Conservation (phyloP, 805 yeast species). For the Zygotorulaspora sp. region DNA sequence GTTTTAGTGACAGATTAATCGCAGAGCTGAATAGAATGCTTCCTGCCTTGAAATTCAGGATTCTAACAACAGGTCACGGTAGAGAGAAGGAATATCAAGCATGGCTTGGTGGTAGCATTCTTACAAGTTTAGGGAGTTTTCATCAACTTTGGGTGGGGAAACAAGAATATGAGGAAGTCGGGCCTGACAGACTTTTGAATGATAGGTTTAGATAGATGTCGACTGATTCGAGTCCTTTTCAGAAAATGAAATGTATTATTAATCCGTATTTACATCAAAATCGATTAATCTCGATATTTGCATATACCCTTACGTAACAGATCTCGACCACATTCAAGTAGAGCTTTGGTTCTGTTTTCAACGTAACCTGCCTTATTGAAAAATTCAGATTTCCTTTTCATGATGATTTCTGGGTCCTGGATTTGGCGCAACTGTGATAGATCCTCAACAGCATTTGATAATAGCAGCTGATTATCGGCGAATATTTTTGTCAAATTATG, state of each 20-base stretch:
- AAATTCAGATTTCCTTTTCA: conserved; percentile 37
- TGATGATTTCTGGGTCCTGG: conserved; percentile 36
- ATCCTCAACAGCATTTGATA: conserved; percentile 64
- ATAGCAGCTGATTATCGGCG: conserved; percentile 63
- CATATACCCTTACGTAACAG: conserved; percentile 33
- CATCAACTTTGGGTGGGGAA: conserved; percentile 93
- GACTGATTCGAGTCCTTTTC: background rate
- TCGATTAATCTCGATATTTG: conserved; percentile 15
- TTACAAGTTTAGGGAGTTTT: conserved; percentile 86
- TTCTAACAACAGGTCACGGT: conserved; percentile 74
- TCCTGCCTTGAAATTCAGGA: conserved; percentile 81
- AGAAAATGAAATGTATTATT: conserved; percentile 3
- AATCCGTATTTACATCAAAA: conserved; percentile 4
- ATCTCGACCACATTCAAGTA: conserved; percentile 38
- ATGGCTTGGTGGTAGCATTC: conserved; percentile 90
- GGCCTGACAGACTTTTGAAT: conserved; percentile 70
- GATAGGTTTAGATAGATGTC: conserved; percentile 70
- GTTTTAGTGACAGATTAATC: conserved; percentile 70
- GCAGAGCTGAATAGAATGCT: conserved; percentile 62
- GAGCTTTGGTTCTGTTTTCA: conserved; percentile 36
- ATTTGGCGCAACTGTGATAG: conserved; percentile 55
- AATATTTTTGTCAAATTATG: conserved; percentile 56
- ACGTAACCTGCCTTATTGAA: conserved; percentile 37
- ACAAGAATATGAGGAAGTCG: conserved; percentile 83
- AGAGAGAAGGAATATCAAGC: conserved; percentile 74